Evolutionary conservation across 148 eudicot species (phyloP), one percentile per base, ranked within the genome.

Genomic region (Spergularia marina): DNA sequence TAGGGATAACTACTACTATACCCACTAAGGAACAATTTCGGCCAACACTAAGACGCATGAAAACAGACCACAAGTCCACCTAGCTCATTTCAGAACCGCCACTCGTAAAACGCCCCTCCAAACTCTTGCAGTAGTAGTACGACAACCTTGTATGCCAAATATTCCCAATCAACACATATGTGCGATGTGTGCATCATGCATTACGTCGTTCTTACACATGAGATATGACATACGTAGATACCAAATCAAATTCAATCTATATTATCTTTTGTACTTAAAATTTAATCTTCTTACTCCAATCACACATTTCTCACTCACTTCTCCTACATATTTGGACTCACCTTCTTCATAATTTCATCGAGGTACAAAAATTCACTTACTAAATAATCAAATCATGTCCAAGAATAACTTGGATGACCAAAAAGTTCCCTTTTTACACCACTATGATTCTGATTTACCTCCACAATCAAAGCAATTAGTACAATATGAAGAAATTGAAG

Each of bases 381-480:
- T 30, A 30, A 30, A 30, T 30, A 63, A 4, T 3, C 23, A 66
- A 2, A 58, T n/a, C 4, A 63, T 53, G 59, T 62, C 64, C 6
- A 30, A 44, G 10, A 67, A 70, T 17, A 39, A 23, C 10, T 1
- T 41, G 12, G 83, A 77, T 10, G 85, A 82, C 44, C 41, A 76
- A 34, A 77, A 79, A 53, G 66, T 72, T 0, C 85, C 89, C 10
- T 72, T 86, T 11, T 53, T 83, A 0, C 61, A 75, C 5, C 36
- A 70, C 36, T 10, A 61, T 41, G 12, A 25, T 70, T 23, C 15
- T 20, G 34, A 41, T 61, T 73, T 30, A 56, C 62, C 10, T 12
- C 44, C 7, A 17, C 16, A 71, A n/a, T 63, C 65, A 36, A 34
- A 44, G 10, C 53, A 25, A 18, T 34, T 40, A 5, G 49, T 16